A percentile compares a stretch with the other conserved stretches of the same genome.
Conservation (phyloP, 148 eudicot genomes). For the Salicornia ramosissima region DNA sequence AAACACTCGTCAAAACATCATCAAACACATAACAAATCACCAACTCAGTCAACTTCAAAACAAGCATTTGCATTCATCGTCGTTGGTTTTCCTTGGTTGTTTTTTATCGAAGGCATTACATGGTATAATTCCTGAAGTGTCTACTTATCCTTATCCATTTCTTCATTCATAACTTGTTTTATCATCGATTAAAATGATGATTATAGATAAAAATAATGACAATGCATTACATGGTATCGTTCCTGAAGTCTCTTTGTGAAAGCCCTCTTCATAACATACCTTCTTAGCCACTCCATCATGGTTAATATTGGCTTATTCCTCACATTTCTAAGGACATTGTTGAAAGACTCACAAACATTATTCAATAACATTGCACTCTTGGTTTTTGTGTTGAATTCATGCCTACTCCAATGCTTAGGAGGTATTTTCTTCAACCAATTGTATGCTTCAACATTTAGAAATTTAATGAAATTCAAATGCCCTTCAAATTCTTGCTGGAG, state of each 20-base stretch:
- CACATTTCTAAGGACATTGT: neutral
- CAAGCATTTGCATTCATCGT: too few relatives aligned
- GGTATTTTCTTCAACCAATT: neutral
- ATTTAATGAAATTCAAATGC: neutral
- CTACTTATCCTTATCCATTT: too few relatives aligned
- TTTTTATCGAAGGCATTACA: too few relatives aligned
- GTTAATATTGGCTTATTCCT: neutral
- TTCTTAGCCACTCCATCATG: neutral
- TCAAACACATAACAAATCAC: too few relatives aligned
- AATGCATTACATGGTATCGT: neutral
- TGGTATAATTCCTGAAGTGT: too few relatives aligned
- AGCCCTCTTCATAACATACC: neutral
- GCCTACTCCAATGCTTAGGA: neutral
- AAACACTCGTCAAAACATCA: too few relatives aligned
- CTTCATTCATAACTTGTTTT: too few relatives aligned
- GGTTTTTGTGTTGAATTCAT: neutral
- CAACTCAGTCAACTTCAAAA: too few relatives aligned
- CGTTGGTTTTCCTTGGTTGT: too few relatives aligned
- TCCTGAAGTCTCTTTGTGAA: neutral
- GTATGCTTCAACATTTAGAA: neutral
- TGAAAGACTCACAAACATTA: neutral
- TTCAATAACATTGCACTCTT: neutral
- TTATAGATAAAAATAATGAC: too few relatives aligned
- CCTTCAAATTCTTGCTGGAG: neutral
- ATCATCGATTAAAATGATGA: too few relatives aligned